Evolutionary conservation across 2,329 filamentous ascomycete genomes (phyloP), one percentile per base, ranked within the genome.

Genomic region (Dactylella cylindrospora): DNA sequence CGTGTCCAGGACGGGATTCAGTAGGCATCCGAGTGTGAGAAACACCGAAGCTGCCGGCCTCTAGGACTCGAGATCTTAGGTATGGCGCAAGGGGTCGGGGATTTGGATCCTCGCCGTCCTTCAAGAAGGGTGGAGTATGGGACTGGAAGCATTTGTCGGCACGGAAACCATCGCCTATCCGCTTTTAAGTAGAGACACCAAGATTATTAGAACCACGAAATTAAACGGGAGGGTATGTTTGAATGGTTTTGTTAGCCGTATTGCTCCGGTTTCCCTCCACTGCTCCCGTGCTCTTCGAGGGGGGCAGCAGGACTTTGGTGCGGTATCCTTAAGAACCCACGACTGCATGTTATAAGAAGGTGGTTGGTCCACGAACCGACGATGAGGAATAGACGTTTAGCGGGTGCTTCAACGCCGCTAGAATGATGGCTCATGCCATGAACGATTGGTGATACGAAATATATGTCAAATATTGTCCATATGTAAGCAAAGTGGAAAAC

Each of bases 141-240:
- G 82, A 89, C 73, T 97, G 90, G 72, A 98, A 95, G 44, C 93
- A 89, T 76, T 98, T 98, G 79, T 98, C 93, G 70, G 93, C 93
- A 71, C 93, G 90, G 36, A 98, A 79, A 54, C 93, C 93, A 70
- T 98, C 93, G 64, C 88, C 88, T 86, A 60, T 10, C n/a, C n/a
- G 19, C 15, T 20, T 78, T 44, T 19, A 23, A 35, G 2, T 15
- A 44, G 26, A 66, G 19, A 32, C n/a, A 36, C 53, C 66, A 33
- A 69, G 66, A 35, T 40, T 12, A 45, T 49, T 35, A 44, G 36
- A 47, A 47, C 5, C 12, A 33, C 22, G 25, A 35, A 15, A 10
- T 17, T 20, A 4, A 17, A 22, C 47, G 20, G 13, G 31, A 36
- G 17, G 17, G 12, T 26, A 31, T 8, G 17, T n/a, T n/a, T n/a